Evolutionary conservation across 441 rosid genomes (phyloP).

Genomic region (Mallotus japonicus): DNA sequence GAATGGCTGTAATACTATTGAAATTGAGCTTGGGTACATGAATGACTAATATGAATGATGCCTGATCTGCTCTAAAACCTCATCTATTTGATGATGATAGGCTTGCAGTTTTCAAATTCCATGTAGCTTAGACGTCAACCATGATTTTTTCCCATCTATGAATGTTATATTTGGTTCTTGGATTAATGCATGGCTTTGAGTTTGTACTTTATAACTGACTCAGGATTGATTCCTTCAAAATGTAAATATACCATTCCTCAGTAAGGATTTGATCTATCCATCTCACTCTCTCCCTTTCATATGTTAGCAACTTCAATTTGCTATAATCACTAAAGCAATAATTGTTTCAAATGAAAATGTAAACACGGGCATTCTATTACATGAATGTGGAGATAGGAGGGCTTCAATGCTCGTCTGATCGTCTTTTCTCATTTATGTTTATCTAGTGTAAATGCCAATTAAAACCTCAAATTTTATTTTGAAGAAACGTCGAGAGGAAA

Average conservation of each 20-base stretch:
- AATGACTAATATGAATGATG: background rate
- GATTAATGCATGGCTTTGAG: background rate
- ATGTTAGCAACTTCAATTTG: background rate
- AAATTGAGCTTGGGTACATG: background rate
- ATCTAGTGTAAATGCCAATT: background rate
- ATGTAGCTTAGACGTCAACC: no score
- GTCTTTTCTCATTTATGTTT: background rate
- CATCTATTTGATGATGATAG: background rate
- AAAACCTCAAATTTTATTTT: constrained; percentile 18
- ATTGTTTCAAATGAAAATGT: background rate
- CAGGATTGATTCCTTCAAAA: background rate
- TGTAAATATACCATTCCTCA: background rate
- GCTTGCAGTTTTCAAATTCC: no score
- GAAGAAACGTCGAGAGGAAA: constrained; percentile 87
- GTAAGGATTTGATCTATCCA: background rate
- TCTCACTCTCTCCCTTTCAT: background rate
- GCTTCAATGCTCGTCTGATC: background rate
- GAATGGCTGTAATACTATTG: background rate
- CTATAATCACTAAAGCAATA: no score
- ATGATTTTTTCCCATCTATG: background rate
- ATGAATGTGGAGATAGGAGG: background rate
- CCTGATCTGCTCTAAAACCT: background rate
- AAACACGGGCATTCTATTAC: background rate
- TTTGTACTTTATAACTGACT: background rate
- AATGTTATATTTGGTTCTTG: background rate